Evolutionary conservation across 108 stramenopile genomes (phyloP), one percentile per base, ranked within the genome.

Genomic region (Skeletonema costatum): DNA sequence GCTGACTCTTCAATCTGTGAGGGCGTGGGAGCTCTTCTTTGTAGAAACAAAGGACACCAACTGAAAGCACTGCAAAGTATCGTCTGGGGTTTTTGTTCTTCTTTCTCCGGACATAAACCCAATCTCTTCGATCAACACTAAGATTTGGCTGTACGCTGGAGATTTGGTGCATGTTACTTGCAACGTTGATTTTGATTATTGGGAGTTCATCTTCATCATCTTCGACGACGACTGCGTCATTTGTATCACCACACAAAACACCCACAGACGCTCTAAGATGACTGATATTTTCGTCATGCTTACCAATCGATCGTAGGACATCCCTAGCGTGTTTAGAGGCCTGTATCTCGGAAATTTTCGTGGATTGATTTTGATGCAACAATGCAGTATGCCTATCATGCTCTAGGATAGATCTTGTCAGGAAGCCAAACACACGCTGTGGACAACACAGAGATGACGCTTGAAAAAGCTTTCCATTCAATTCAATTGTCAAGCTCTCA

Each of bases 11-110:
- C 25, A 56, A 56, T 29, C 25, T 56, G n/a, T 56, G 53, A 56
- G 53, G 53, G 19, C 53, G 53, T 8, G 53, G 53, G 2, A 56
- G 53, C 25, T 56, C 53, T 56, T 25, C 25, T 25, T 56, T 56
- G 25, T 56, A 56, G 25, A 56, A 17, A 25, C 53, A 56, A 9
- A 56, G 53, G 25, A 56, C 53, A 25, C 53, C 53, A 25, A 56
- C 53, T 17, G 53, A 56, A 56, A 56, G 53, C 16, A 56, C 53
- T 56, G 53, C 53, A 9, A 56, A 56, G 53, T 56, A 56, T 29
- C 53, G 21, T 25, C n/a, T 56, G 17, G 25, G 0, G 19, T 7
- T 4, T 56, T 29, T 56, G n/a, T 7, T 25, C 53, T 56, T 7
- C 25, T 56, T 56, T 56, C 53, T 56, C 25, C 25, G 25, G 5